Base-by-base conservation (phyloP, 371 early-diverging fungal genomes). In the Dichotomocladium elegans region DNA sequence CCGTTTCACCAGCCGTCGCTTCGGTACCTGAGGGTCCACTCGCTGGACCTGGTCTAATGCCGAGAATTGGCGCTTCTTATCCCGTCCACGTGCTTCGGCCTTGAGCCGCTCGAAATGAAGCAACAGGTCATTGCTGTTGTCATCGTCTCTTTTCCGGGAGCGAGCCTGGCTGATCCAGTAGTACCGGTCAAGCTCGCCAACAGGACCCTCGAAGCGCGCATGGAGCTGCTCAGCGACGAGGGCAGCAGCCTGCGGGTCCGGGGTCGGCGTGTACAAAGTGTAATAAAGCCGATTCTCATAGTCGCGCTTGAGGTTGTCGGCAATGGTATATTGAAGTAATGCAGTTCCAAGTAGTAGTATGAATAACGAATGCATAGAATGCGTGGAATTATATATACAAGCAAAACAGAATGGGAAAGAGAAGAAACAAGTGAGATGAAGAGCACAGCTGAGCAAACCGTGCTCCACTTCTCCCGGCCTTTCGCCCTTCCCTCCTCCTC, bases 131-230 rank as follows among this genome's bases (percentile, higher is more conserved):
- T 55, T n/a, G n/a, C n/a, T n/a, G n/a, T 46, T 60, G 17, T 50
- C 51, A n/a, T 28, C 55, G 17, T 58, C 41, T 58, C 57, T 43
- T 45, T 55, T 53, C 21, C 34, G 12, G 51, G 22, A 9, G 8
- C 64, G 53, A 56, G 55, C 53, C 17, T 58, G 35, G 21, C 88
- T 82, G 44, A 85, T 65, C 62, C 85, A 80, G 58, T 79, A 88
- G 67, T 88, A 81, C 37, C 75, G 64, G 0, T 60, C 37, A 30
- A 92, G 62, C 53, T 85, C 83, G 25, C 90, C 91, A 11, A 90
- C 82, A n/a, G 63, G 74, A 11, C 88, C 88, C 34, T 86, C 65
- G 17, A 76, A 77, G 24, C 79, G 66, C 14, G 79, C 77, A 12
- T 69, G 74, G 10, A 83, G 57, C 6, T 63, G 57, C 0, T 60